Evolutionary conservation across 306 rosid species (phyloP).

Genomic region (Fragaria ananassa): DNA sequence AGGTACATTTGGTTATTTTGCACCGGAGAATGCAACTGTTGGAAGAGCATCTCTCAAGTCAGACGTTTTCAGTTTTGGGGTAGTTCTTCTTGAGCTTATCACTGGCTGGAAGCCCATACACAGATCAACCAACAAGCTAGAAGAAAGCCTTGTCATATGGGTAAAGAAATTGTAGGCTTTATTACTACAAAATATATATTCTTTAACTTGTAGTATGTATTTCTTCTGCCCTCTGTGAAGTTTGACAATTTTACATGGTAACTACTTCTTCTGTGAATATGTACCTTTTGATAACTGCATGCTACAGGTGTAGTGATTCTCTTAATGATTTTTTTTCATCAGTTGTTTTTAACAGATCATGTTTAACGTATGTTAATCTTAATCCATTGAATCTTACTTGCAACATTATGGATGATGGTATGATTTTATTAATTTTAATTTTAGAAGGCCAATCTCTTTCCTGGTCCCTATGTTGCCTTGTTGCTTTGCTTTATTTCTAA

Average conservation of each 20-base stretch:
- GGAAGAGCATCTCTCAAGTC: slow-evolving; percentile 91
- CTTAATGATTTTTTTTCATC: background rate
- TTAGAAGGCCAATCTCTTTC: background rate
- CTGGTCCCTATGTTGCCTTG: background rate
- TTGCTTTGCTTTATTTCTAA: background rate
- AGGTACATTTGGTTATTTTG: slow-evolving; percentile 99
- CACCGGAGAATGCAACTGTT: slow-evolving; percentile 90
- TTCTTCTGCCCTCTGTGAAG: background rate
- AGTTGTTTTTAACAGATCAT: background rate
- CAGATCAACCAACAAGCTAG: slow-evolving; percentile 58
- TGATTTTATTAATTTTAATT: background rate
- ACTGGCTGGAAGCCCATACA: slow-evolving; percentile 84
- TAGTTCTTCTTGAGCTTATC: slow-evolving; percentile 95
- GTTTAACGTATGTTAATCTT: background rate
- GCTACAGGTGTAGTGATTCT: background rate
- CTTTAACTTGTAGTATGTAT: background rate
- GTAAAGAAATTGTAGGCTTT: slow-evolving; percentile 33
- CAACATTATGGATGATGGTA: background rate
- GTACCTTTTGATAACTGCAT: background rate
- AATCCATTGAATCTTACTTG: background rate
- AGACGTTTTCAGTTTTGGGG: slow-evolving; percentile 94
- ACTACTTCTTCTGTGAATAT: background rate
- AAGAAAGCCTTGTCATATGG: slow-evolving; percentile 98
- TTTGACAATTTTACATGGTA: background rate
- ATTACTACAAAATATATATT: background rate